Evolutionary conservation across 495 filamentous ascomycete genomes (phyloP).

Genomic region (Penicillium manginii): DNA sequence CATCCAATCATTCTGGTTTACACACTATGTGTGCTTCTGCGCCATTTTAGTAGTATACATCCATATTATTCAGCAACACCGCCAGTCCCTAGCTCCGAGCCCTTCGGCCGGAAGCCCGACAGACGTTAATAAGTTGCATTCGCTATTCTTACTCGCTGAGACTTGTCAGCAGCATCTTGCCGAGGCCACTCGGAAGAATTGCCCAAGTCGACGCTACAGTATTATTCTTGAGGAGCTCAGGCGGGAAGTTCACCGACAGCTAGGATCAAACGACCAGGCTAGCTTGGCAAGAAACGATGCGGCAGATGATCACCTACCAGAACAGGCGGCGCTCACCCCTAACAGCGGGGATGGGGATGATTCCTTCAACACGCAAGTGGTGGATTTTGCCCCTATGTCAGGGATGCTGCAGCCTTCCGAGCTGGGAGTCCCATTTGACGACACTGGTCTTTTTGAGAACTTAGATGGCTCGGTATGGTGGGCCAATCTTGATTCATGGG

Average conservation of each 20-base stretch:
- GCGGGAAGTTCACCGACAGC: slow-evolving; percentile 45
- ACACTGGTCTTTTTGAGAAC: slow-evolving; percentile 31
- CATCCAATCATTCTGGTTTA: slow-evolving; percentile 55
- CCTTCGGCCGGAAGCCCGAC: slow-evolving; percentile 27
- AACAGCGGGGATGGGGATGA: slow-evolving; percentile 9
- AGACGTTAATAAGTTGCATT: slow-evolving; percentile 28
- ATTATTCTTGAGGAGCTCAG: slow-evolving; percentile 54
- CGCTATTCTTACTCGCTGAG: slow-evolving; percentile 47
- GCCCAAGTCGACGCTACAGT: slow-evolving; percentile 55
- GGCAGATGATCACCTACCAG: slow-evolving; percentile 2
- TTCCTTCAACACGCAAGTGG: slow-evolving; percentile 17
- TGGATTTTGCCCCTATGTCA: slow-evolving; percentile 23
- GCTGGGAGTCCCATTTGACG: slow-evolving; percentile 26
- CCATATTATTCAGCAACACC: slow-evolving; percentile 56
- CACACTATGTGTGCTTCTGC: slow-evolving; percentile 58
- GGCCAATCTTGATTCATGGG: slow-evolving; percentile 38
- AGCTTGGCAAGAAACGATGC: slow-evolving; percentile 7
- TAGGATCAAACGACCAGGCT: slow-evolving; percentile 25
- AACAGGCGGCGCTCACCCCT: slow-evolving; percentile 6
- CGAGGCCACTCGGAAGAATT: slow-evolving; percentile 52
- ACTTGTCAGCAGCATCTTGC: slow-evolving; percentile 52
- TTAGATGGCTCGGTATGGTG: slow-evolving; percentile 36
- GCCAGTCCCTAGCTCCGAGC: slow-evolving; percentile 29
- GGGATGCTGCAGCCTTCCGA: slow-evolving; percentile 22
- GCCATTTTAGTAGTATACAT: slow-evolving; percentile 60